Conservation (phyloP, 495 filamentous ascomycete genomes). For the Hypomontagnella submonticulosa region DNA sequence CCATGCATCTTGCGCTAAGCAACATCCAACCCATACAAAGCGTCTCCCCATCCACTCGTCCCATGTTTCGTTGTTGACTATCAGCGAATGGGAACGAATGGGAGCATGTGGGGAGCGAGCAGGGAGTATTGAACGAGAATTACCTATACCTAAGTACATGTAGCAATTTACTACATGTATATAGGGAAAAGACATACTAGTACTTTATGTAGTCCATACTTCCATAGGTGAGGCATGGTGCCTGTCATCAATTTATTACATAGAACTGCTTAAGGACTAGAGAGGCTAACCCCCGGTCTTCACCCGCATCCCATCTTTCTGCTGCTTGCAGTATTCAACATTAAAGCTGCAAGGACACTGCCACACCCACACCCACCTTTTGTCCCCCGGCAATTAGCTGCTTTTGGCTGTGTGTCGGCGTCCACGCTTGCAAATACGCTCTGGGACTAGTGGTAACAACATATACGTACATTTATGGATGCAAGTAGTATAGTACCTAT, state of each 20-base stretch:
- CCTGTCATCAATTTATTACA: conserved; percentile 41
- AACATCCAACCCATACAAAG: conserved; percentile 36
- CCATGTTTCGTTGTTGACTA: conserved; percentile 38
- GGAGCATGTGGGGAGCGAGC: conserved; percentile 39
- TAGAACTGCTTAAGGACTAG: too few relatives aligned
- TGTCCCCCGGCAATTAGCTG: conserved; percentile 43
- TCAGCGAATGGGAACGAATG: conserved; percentile 44
- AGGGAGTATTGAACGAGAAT: conserved; percentile 18
- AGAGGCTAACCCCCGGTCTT: conserved; percentile 21
- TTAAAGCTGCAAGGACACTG: conserved; percentile 38
- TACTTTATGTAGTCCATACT: too few relatives aligned
- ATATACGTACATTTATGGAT: conserved; percentile 6
- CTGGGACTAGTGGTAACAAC: conserved; percentile 11
- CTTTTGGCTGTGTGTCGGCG: conserved; percentile 35
- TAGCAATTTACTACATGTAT: too few relatives aligned
- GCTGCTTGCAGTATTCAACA: conserved; percentile 17
- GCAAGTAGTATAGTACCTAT: background rate
- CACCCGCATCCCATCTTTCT: conserved; percentile 35
- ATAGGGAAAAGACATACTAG: too few relatives aligned
- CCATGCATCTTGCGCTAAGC: conserved; percentile 32
- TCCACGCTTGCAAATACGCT: conserved; percentile 32
- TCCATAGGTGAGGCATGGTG: conserved; percentile 20
- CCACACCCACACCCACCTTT: conserved; percentile 42
- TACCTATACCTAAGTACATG: conserved; percentile 12
- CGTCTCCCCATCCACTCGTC: conserved; percentile 32